Conservation (phyloP, 257 asterid species). For the Plantago major region DNA sequence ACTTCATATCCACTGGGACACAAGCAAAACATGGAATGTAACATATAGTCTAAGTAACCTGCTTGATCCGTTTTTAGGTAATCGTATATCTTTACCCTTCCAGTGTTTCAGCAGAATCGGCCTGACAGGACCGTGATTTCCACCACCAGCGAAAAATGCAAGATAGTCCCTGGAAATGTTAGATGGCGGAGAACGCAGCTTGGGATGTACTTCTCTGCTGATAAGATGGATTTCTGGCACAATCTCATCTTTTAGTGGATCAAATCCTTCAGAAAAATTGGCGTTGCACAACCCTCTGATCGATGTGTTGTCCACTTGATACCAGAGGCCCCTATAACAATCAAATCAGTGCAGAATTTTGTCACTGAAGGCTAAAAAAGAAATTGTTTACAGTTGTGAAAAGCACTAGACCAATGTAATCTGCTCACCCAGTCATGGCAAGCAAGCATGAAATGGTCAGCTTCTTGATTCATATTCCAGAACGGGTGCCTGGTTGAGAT, state of each 20-base stretch:
- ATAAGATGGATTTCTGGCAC: constrained; percentile 76
- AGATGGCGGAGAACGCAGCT: constrained; percentile 47
- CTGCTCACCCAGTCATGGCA: constrained; percentile 95
- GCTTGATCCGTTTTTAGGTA: constrained; percentile 50
- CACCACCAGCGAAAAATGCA: constrained; percentile 94
- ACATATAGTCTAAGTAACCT: constrained; percentile 38
- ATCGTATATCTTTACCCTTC: constrained; percentile 64
- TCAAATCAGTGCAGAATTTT: background rate
- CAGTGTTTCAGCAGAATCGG: constrained; percentile 66
- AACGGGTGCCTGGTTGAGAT: constrained; percentile 73
- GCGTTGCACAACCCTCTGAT: constrained; percentile 93
- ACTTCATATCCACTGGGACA: constrained; percentile 96
- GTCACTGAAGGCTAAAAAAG: background rate
- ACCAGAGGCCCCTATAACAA: constrained; percentile 60
- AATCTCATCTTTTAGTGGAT: constrained; percentile 74
- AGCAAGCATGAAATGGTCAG: constrained; percentile 96
- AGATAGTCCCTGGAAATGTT: constrained; percentile 47
- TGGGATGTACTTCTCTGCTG: constrained; percentile 49
- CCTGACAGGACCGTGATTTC: constrained; percentile 74
- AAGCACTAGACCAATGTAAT: no score
- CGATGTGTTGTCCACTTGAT: constrained; percentile 66
- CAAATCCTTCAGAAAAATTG: constrained; percentile 83
- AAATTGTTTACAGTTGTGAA: background rate
- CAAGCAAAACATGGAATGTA: constrained; percentile 66
- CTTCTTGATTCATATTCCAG: constrained; percentile 83